Evolutionary conservation across 345 rosid species (phyloP), one percentile per base, ranked within the genome.

Genomic region (Psidium friedrichsthalianum): DNA sequence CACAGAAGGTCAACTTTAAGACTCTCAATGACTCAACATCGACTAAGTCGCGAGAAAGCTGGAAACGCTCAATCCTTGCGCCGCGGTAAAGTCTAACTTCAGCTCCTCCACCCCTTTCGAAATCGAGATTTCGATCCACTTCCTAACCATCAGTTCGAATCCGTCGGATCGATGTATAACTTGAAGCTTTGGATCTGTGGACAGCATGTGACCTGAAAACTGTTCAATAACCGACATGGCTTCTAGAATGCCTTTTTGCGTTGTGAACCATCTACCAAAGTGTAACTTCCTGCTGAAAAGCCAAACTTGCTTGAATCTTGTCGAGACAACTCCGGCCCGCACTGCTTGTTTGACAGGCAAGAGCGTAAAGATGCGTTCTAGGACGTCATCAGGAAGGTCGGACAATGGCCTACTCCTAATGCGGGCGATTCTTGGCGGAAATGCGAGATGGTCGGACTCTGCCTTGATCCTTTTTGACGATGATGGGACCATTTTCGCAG

Each of bases 51-150:
- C 42, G 82, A 51, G 58, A 40, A 15, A 84, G 24, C 59, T 9
- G 13, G 80, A 32, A 54, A 9, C 14, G 82, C 29, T 53, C 80
- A 0, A 36, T 54, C 58, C 27, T 53, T n/a, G n/a, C 10, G 58
- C 53, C 29, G 56, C 55, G 10, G 6, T 1, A 14, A 90, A 89
- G 51, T 89, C 74, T 54, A 90, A 80, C 9, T 88, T 85, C 21
- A 90, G 61, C 88, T 87, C 90, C 52, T 90, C 87, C 2, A 90
- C 86, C 6, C 82, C 87, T 61, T 89, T 90, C 11, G 55, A 18
- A 15, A 53, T 21, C 2, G 69, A 64, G 7, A 40, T 51, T 47
- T 51, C 36, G 80, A 86, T 87, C 90, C 90, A 90, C 8, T 51
- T 82, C 11, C n/a, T 55, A 9, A 84, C 87, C n/a, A 25, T 9